These are phyloP conservation scores for Aspergillus fumigatiaffinis DNA, from an alignment of 2,329 filamentous ascomycete genomes.

Conservation along the genomic window DNA sequence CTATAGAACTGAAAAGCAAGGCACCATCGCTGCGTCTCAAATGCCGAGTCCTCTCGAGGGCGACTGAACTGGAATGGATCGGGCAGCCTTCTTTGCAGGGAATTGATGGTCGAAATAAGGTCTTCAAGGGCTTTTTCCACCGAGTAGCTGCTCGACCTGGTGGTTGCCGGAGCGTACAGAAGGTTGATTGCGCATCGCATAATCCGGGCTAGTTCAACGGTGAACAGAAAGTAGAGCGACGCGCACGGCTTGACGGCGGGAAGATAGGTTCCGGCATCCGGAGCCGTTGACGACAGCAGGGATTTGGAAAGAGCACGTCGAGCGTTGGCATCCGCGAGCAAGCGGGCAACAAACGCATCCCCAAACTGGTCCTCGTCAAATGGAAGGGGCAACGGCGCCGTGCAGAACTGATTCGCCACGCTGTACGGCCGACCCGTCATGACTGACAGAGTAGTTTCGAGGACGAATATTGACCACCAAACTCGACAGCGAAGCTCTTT, in stretches of 20 bases:
- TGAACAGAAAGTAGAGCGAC: background rate
- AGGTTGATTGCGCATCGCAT: background rate
- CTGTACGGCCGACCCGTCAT: conserved; percentile 40
- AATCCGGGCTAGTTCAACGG: background rate
- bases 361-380: conserved; percentile 28
- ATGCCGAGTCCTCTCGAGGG: background rate
- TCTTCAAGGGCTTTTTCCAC: background rate
- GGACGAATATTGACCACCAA: conserved; percentile 39
- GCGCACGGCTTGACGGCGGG: background rate
- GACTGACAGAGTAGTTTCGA: conserved; percentile 36
- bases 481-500: conserved; percentile 39
- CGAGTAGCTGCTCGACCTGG: background rate
- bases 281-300: background rate
- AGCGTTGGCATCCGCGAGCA: background rate
- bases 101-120: background rate
- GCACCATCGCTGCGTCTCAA: conserved; percentile 1
- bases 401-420: conserved; percentile 26
- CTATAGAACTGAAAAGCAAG: conserved; percentile 37
- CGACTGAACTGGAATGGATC: background rate
- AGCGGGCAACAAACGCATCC: conserved; percentile 12
- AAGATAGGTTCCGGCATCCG: background rate
- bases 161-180: background rate
- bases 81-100: background rate
- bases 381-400: conserved; percentile 27
- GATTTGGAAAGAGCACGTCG: background rate